Percentiles rank a stretch among this genome's conserved stretches.
phyloP scores from a whole-genome alignment of 208 protist species.

The Acanthamoeba castellanii region DNA sequence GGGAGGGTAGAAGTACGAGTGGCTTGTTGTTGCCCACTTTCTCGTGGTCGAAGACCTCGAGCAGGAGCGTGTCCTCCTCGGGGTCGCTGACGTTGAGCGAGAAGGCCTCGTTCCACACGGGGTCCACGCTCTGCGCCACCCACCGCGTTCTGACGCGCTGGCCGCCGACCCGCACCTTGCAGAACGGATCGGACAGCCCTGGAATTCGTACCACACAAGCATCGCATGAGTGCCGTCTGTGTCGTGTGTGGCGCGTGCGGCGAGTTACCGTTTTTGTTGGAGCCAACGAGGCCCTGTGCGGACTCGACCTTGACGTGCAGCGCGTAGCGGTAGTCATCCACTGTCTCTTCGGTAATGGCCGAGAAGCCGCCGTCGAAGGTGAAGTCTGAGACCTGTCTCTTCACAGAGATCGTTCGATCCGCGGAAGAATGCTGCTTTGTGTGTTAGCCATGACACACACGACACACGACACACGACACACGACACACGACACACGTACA shows the following conservation, averaged over 20 bases:
- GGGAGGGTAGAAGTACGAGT: neutral
- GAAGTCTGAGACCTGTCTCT: neutral
- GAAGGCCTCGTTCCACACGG: slow-evolving; percentile 39
- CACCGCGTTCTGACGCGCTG: neutral
- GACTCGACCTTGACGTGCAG: slow-evolving; percentile 25
- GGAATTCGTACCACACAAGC: neutral
- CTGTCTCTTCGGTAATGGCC: neutral
- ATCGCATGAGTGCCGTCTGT: too few relatives aligned
- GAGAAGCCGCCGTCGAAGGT: neutral
- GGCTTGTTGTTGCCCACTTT: slow-evolving; percentile 34
- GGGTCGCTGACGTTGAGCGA: slow-evolving; percentile 30
- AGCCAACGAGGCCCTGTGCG: neutral
- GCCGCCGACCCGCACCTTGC: neutral
- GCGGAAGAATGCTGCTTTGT: neutral
- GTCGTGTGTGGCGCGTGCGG: neutral
- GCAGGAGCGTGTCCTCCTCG: slow-evolving; percentile 30
- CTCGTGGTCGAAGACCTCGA: slow-evolving; percentile 58
- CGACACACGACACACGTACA: neutral
- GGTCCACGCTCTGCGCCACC: slow-evolving; percentile 1
- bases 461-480: too few relatives aligned
- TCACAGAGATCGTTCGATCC: neutral
- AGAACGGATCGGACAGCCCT: slow-evolving; percentile 14
- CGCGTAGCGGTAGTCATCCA: slow-evolving; percentile 6
- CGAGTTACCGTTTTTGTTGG: slow-evolving; percentile 41
- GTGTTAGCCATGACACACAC: too few relatives aligned